These are phyloP conservation scores for Clavariopsis aquatica DNA, from an alignment of 495 filamentous ascomycete species.

Conservation along the genomic window DNA sequence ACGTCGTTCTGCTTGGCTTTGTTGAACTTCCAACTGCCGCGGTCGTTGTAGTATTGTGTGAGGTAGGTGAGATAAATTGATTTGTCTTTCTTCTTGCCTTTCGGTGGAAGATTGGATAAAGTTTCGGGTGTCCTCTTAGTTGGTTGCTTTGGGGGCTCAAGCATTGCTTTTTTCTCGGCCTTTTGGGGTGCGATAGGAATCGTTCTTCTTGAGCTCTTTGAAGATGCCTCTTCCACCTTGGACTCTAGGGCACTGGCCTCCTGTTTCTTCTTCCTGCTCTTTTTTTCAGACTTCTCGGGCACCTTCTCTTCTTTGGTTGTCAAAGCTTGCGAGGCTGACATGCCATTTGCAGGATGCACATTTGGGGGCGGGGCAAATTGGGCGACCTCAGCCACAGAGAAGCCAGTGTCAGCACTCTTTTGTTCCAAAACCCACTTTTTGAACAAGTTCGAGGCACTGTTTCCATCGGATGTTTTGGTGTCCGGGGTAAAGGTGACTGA, in stretches of 20 bases:
- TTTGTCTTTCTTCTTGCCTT: constrained; percentile 26
- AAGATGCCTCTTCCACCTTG: neutral
- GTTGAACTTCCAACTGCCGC: constrained; percentile 84
- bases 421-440: constrained; percentile 50
- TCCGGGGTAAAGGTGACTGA: constrained; percentile 77
- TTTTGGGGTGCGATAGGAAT: neutral
- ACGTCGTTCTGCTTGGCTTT: constrained; percentile 81
- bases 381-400: constrained; percentile 29
- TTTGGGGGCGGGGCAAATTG: constrained; percentile 29
- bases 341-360: constrained; percentile 29
- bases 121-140: neutral
- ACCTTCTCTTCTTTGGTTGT: constrained; percentile 8
- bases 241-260: constrained; percentile 10
- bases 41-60: constrained; percentile 64
- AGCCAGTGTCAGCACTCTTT: constrained; percentile 35
- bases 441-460: constrained; percentile 47
- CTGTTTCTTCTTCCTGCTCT: constrained; percentile 27
- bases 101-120: constrained; percentile 19
- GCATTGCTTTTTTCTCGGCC: neutral
- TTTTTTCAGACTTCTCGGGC: neutral
- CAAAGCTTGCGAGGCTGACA: constrained; percentile 1
- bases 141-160: neutral
- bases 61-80: constrained; percentile 67
- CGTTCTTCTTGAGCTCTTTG: neutral
- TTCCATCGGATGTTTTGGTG: constrained; percentile 62